Evolutionary conservation across 2,329 filamentous ascomycete species (phyloP), one percentile per base, ranked within the genome.

Genomic region (Onygena corvina): DNA sequence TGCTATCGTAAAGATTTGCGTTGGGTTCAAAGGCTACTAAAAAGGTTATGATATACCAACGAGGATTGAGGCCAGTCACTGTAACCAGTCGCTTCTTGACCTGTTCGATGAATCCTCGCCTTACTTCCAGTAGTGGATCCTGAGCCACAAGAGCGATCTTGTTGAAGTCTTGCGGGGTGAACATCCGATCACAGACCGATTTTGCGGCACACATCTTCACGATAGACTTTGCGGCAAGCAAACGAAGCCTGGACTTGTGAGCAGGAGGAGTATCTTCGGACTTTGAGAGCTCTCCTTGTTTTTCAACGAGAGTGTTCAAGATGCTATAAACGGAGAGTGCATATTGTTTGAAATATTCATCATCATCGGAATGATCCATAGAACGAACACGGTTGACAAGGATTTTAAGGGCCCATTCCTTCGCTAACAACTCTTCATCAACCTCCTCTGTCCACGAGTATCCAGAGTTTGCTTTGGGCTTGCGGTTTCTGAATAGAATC

Each of bases 31-130:
- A 95, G 1, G 92, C 90, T 27, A 88, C 83, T 36, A 96, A 71
- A 69, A 95, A 96, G 4, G 94, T 75, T 34, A 94, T 82, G 0
- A 86, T 84, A 64, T 94, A 92, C 73, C 93, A 98, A 7, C 90
- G 81, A 48, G 83, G 78, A 7, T 84, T 84, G 3, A 96, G 77
- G 60, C 94, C 90, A 4, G 65, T 58, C n/a, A 58, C 61, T 52
- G 67, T 66, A n/a, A 64, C 62, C 14, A 69, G 56, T 50, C 64
- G 65, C 67, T 94, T 95, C 67, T 94, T 92, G 34, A 98, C 71
- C 58, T 89, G 88, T 59, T 81, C 80, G 48, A 92, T 75, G 59
- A 98, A 96, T 1, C 77, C 78, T 42, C 76, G 77, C 29, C 92
- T 83, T 23, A 96, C 87, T 55, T 83, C 76, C 1, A 77, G 69